Base-by-base conservation (phyloP, 805 yeast genomes). In the Debaryomyces castellii region DNA sequence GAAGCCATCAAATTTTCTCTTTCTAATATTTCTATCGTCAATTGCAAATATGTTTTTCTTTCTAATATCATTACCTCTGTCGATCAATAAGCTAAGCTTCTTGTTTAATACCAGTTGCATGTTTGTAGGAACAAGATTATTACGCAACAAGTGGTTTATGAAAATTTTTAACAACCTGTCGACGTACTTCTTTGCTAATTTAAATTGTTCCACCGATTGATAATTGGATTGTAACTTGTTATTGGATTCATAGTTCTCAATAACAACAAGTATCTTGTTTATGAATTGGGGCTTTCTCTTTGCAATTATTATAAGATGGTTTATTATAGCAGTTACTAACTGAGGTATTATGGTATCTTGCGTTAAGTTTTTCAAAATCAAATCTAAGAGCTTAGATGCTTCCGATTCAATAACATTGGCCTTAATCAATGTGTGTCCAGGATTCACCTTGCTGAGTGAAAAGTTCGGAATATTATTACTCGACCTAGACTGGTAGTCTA, bases 371-470 rank as follows among this genome's bases (percentile, higher is more conserved):
- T 72, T 69, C 39, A 89, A 67, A 24, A 92, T 61, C 28, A 81
- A 62, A 53, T 89, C 96, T 28, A 94, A 66, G 45, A 87, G 67
- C 3, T 76, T 82, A 44, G 76, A 77, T 0, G 91, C 85, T 60
- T 91, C 96, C 5, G 85, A 79, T 52, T 85, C 89, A 50, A 90
- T 64, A 18, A 69, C 62, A 8, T 64, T 52, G 30, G 70, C 71
- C 43, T 79, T 78, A 37, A 90, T 73, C 34, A 87, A 77, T 1
- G 89, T 81, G 58, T 92, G 97, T 45, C 71, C 75, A 0, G 76
- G 62, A 17, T 74, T 73, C 3, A 82, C 81, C 45, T 72, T 62
- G 2, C 78, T 59, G 39, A 83, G 64, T 8, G 85, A 81, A 27
- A 77, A 72, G 33, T 72, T 76, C 40, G 54, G 51, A 27, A 50